Evolutionary conservation across 2,329 filamentous ascomycete genomes (phyloP), one percentile per base, ranked within the genome.

Genomic region (Pseudocercospora fijiensis): DNA sequence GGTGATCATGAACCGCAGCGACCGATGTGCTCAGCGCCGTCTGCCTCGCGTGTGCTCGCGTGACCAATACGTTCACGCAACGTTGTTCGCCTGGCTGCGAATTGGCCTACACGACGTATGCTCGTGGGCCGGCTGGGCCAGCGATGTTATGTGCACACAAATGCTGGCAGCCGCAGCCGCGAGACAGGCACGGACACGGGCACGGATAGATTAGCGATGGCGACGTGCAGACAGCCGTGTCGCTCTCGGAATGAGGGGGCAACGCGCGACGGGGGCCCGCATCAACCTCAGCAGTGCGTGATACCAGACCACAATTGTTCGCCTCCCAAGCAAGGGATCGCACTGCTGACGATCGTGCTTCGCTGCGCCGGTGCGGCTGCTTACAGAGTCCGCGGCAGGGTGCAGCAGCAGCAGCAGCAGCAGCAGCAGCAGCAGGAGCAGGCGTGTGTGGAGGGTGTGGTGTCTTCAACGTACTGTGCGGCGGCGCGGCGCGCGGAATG

Each of bases 131-230:
- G 33, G 47, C 61, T 41, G 37, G 33, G 47, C 61, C 49, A 45
- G 52, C 45, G 37, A 57, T 62, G 58, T 58, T 58, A 24, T 58
- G 59, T 61, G 58, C 58, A 60, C 60, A 65, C 57, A 62, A 37
- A 66, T 27, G 67, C 65, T 61, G 64, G 60, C 65, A 64, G 63
- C 65, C 67, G 60, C 65, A 64, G 63, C 65, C 67, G 66, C 63
- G 20, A n/a, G 33, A 55, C 56, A 30, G 28, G 28, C 28, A 30
- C 28, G 8, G 37, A 28, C 37, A 61, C 65, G 53, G 65, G 62
- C 53, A 58, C 63, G 66, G 65, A 66, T 65, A 68, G 66, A 70
- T 68, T 60, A 45, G 58, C 65, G 65, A 69, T 55, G 52, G 58
- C 56, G 47, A 56, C 49, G 47, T 60, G 64, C 64, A 16, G 58